Evolutionary conservation across 805 yeast species (phyloP).

Genomic region (Candida maesae): DNA sequence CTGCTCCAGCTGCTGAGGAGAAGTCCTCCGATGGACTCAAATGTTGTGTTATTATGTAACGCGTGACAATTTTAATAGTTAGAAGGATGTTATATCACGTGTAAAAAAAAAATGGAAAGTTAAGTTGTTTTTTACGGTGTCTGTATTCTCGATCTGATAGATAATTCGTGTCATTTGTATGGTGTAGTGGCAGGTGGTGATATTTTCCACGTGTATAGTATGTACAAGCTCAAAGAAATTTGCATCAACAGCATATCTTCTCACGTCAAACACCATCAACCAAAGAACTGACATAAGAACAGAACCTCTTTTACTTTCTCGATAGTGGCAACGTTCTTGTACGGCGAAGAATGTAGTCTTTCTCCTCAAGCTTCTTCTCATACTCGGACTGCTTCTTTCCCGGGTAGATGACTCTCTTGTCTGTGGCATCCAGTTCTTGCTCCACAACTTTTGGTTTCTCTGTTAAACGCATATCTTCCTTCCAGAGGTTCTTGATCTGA

Average conservation of each 20-base stretch:
- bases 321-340: slow-evolving; percentile 54
- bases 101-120: too few relatives aligned
- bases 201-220: too few relatives aligned
- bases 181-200: too few relatives aligned
- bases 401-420: slow-evolving; percentile 67
- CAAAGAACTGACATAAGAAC: background rate
- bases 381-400: slow-evolving; percentile 54
- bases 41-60: slow-evolving; percentile 33
- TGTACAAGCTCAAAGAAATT: slow-evolving; percentile 3
- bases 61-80: too few relatives aligned
- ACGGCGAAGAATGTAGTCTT: slow-evolving; percentile 52
- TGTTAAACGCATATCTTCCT: slow-evolving; percentile 33
- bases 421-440: slow-evolving; percentile 47
- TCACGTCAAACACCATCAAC: too few relatives aligned
- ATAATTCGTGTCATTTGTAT: too few relatives aligned
- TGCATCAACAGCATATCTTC: background rate
- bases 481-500: slow-evolving; percentile 76
- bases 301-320: slow-evolving; percentile 27
- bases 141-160: too few relatives aligned
- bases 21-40: slow-evolving; percentile 26
- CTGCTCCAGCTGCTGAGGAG: slow-evolving; percentile 6
- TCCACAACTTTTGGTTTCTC: slow-evolving; percentile 20
- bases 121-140: too few relatives aligned
- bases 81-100: too few relatives aligned
- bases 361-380: slow-evolving; percentile 43